Base-by-base conservation (phyloP, 345 rosid species). In the Cardamine resedifolia region DNA sequence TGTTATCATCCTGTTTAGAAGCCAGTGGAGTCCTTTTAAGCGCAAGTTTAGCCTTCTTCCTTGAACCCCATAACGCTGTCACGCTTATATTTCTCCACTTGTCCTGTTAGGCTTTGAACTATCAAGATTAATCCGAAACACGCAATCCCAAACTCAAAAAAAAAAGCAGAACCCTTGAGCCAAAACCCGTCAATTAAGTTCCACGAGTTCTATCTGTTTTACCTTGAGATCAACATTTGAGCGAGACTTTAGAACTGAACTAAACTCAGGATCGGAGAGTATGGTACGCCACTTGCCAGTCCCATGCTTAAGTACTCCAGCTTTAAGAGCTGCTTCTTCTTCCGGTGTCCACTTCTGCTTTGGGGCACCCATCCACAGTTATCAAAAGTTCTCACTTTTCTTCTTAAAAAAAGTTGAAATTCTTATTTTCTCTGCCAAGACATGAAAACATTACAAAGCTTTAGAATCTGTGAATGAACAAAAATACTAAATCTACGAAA, bases 141-240 rank as follows among this genome's bases (percentile, higher is more conserved):
- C 34, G 10, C 26, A 45, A 34, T 24, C 68, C 48, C 15, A 34
- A 70, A 27, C 59, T 55, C 44, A 62, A 69, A 53, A 6, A 69
- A 53, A 6, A 52, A 51, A 51, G 38, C 61, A 47, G 27, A 38
- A 2, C 12, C 9, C 60, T 58, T 28, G 3, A 41, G 28, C 48
- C 45, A 41, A 66, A 56, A 8, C n/a, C 45, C 56, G 27, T 33
- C 15, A 48, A 21, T 39, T 7, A 56, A 52, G n/a, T 38, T 10
- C 4, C 48, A 12, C 1, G 23, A 59, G 16, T 15, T 16, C 3
- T 23, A 53, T 14, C 6, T 55, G 10, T 10, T 4, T 26, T 57
- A 90, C 99, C 95, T 96, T 96, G 61, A 96, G 97, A 85, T 96
- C 99, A 69, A 96, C 98, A 86, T 96, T 96, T 0, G 99, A 96